Percentiles rank a stretch among this genome's conserved stretches.
Evolutionary conservation across 2,329 filamentous ascomycete species (phyloP).

Genomic region (Claviceps sp.): DNA sequence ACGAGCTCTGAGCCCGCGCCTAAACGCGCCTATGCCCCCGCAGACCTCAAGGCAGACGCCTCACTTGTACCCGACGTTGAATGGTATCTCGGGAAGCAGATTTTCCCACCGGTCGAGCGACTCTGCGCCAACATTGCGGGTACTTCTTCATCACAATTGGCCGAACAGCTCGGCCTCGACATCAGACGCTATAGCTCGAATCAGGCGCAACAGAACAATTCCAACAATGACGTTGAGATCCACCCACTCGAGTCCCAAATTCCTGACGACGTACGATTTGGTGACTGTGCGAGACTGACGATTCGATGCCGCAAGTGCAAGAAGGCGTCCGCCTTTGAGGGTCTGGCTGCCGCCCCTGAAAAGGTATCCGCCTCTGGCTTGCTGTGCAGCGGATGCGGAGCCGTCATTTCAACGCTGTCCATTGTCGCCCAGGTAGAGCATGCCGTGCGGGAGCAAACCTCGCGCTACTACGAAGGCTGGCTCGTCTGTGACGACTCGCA

Average conservation of each 20-base stretch:
- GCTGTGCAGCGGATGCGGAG: constrained; percentile 56
- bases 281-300: constrained; percentile 60
- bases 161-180: constrained; percentile 88
- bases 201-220: constrained; percentile 32
- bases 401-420: constrained; percentile 53
- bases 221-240: constrained; percentile 54
- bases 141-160: constrained; percentile 78
- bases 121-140: constrained; percentile 91
- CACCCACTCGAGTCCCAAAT: constrained; percentile 90
- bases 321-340: constrained; percentile 58
- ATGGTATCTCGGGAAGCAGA: constrained; percentile 96
- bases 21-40: constrained; percentile 77
- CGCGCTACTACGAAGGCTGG: constrained; percentile 86
- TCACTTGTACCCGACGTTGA: constrained; percentile 81
- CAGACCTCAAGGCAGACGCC: constrained; percentile 67
- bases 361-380: constrained; percentile 63
- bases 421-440: constrained; percentile 79
- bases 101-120: constrained; percentile 93
- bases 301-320: constrained; percentile 78
- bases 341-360: constrained; percentile 45
- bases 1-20: constrained; percentile 56
- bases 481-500: constrained; percentile 80
- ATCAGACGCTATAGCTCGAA: constrained; percentile 61
- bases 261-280: constrained; percentile 80
- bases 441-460: constrained; percentile 64